Conservation (phyloP, 164 flowering plant species). For the Tetrastigma voinierianum region DNA sequence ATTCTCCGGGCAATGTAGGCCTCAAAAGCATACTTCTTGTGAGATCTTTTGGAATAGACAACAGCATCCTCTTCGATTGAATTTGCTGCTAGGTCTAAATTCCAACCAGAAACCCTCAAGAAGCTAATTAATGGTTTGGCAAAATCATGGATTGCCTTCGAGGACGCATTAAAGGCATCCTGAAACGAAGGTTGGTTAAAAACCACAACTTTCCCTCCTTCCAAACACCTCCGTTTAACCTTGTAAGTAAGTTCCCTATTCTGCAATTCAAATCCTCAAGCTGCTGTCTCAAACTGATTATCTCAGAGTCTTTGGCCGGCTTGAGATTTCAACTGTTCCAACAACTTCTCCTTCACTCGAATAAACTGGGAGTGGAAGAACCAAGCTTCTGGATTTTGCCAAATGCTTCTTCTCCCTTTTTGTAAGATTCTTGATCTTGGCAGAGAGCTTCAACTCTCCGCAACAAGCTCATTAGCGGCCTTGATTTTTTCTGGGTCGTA, state of each 20-base stretch:
- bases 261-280: constrained; percentile 29
- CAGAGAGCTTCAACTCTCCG: constrained; percentile 35
- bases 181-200: constrained; percentile 14
- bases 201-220: constrained; percentile 18
- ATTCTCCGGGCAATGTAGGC: constrained; percentile 55
- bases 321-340: constrained; percentile 36
- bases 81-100: constrained; percentile 48
- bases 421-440: constrained; percentile 36
- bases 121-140: constrained; percentile 57
- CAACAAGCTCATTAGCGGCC: constrained; percentile 39
- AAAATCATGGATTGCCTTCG: constrained; percentile 63
- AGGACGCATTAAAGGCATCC: constrained; percentile 24
- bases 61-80: constrained; percentile 34
- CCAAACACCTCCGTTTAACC: constrained; percentile 17
- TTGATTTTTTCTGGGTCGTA: constrained; percentile 43
- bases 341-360: constrained; percentile 22
- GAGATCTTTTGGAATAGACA: constrained; percentile 31
- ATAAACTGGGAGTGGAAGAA: constrained; percentile 19
- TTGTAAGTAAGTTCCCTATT: constrained; percentile 25
- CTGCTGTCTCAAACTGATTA: constrained; percentile 22
- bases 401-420: constrained; percentile 32
- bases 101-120: constrained; percentile 63
- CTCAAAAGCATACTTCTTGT: constrained; percentile 68
- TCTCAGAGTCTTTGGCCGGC: constrained; percentile 27
- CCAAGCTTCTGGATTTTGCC: constrained; percentile 8